These are phyloP conservation scores for Starmerella bombicola DNA, from an alignment of 805 yeast species.

Conservation along the genomic window DNA sequence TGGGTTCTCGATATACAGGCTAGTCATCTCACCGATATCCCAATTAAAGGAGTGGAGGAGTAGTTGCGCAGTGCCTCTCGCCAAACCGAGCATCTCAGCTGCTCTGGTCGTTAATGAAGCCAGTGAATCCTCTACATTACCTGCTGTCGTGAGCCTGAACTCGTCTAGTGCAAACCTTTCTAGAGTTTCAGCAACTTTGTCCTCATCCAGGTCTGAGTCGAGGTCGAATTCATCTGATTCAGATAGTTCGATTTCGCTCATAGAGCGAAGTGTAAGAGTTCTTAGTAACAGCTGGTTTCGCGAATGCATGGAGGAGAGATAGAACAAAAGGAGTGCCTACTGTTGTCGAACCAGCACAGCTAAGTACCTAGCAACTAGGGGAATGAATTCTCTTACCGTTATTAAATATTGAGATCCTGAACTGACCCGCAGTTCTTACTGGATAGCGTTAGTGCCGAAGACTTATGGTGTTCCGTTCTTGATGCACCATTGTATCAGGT, in stretches of 20 bases:
- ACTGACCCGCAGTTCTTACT: no score
- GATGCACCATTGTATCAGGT: constrained; percentile 27
- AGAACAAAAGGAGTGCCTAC: no score
- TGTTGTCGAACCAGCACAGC: no score
- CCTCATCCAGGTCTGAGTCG: background rate
- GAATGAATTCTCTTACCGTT: no score
- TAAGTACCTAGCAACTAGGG: no score
- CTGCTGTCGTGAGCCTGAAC: background rate
- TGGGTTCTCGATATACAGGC: constrained; percentile 6
- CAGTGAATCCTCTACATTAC: background rate
- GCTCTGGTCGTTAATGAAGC: constrained; percentile 1
- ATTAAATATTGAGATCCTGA: no score
- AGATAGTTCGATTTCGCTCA: background rate
- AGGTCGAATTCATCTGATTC: background rate
- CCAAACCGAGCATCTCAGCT: constrained; percentile 6
- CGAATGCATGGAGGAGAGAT: no score
- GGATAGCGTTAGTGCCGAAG: no score
- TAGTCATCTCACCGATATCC: constrained; percentile 9
- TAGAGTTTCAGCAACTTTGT: background rate
- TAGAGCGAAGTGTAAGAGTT: no score
- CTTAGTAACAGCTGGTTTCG: no score
- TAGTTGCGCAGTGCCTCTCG: background rate
- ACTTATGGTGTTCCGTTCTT: constrained; percentile 16
- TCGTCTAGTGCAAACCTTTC: background rate
- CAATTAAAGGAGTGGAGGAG: constrained; percentile 14